phyloP scores from a whole-genome alignment of 31 red algal genomes.

The Porphyra umbilicalis region DNA sequence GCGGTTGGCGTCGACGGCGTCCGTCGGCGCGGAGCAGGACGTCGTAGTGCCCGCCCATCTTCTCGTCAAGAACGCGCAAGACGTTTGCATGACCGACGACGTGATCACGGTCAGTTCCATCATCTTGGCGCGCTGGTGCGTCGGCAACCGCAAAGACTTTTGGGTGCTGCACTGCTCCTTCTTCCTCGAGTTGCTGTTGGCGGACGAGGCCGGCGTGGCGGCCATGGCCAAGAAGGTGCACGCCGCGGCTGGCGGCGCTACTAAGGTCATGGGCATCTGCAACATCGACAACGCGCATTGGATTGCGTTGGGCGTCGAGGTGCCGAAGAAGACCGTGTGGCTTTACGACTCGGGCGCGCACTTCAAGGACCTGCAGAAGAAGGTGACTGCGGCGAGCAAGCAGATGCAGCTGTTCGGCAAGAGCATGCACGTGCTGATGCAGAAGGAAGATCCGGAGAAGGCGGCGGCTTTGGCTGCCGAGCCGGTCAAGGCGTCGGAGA shows the following conservation, averaged over 20 bases:
- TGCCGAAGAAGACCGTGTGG: neutral
- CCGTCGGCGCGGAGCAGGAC: neutral
- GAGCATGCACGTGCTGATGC: neutral
- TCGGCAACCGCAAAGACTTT: neutral
- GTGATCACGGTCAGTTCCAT: neutral
- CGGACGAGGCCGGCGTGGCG: neutral
- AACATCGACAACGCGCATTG: neutral
- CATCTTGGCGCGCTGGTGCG: neutral
- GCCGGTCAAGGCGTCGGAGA: too few species aligned
- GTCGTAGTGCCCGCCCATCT: neutral
- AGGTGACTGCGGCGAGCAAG: neutral
- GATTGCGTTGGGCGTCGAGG: neutral
- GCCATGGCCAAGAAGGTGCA: neutral
- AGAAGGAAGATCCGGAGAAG: neutral
- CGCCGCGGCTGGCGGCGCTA: neutral
- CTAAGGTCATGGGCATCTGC: neutral
- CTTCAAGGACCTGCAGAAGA: neutral
- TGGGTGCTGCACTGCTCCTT: neutral
- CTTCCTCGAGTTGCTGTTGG: neutral
- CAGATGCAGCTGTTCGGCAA: neutral
- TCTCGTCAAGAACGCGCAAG: neutral
- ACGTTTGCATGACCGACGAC: neutral
- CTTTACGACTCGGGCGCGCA: neutral
- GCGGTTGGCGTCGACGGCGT: neutral
- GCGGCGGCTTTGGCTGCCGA: too few species aligned